Base-by-base conservation (phyloP, 140 eudicot species). In the Anethum foeniculum region DNA sequence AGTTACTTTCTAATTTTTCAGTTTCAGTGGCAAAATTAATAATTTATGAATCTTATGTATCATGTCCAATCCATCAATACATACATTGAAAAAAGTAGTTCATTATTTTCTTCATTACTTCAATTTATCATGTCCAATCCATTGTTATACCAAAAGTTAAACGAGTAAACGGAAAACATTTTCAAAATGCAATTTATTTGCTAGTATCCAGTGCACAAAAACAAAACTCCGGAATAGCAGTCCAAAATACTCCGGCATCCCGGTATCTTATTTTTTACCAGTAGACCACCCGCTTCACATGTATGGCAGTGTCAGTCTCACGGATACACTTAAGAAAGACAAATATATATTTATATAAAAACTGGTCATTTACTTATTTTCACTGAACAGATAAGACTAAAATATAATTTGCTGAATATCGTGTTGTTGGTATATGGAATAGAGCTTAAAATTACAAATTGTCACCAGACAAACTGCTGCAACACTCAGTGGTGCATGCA, bases 401-500 rank as follows among this genome's bases (percentile, higher is more conserved):
- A 28, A 62, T 62, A 27, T 25, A 62, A 62, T 62, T 62, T 62
- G 36, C 18, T 62, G 71, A 62, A 27, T 27, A 62, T 27, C 36
- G n/a, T 62, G 36, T 25, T 62, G 71, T 62, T 62, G 71, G 71
- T 9, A 27, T 27, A 27, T 25, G 36, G 28, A 62, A 62, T 12
- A 62, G 71, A 62, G 36, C 71, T 62, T 62, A 25, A 62, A 27
- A 62, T 25, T 62, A 62, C 36, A 62, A 11, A 62, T 10, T 62
- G 36, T 62, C 71, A 62, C 71, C 3, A 62, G 71, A 62, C 71
- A 62, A 62, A 62, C 18, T 62, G 71, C 71, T 62, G 71, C 71
- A 11, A 62, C 71, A 62, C 18, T 25, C 71, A 62, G 65, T 56
- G 18, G 71, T 62, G 71, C 71, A 25, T 62, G 71, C 71, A 62